A percentile compares a stretch with the other conserved stretches of the same genome.
Conservation (phyloP, 176 grass and related monocot species). For the Hordeum marinum region DNA sequence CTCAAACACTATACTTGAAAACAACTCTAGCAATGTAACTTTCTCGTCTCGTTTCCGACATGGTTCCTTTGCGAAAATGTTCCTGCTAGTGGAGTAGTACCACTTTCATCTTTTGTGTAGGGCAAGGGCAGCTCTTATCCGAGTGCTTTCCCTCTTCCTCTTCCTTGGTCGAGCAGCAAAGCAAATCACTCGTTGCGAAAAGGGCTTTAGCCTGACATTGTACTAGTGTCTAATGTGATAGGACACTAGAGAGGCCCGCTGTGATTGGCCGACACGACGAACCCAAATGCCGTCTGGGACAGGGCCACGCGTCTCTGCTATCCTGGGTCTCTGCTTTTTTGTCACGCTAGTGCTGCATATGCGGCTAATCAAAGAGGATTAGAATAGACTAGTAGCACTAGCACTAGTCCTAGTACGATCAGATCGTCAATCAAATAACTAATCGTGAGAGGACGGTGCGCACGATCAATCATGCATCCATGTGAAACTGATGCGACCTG, state of each 20-base stretch:
- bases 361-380: not conserved
- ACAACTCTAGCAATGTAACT: too few relatives aligned
- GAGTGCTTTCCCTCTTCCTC: not conserved
- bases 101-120: not conserved
- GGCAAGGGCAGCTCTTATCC: not conserved
- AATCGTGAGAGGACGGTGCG: not conserved
- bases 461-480: slow-evolving; percentile 11
- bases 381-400: not conserved
- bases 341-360: not conserved
- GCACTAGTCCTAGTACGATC: not conserved
- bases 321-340: not conserved
- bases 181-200: not conserved
- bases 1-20: not conserved
- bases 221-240: not conserved
- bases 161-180: not conserved
- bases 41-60: too few relatives aligned
- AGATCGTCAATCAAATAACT: not conserved
- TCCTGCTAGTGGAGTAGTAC: not conserved
- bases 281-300: not conserved
- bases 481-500: not conserved
- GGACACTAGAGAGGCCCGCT: too few relatives aligned
- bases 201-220: not conserved
- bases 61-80: too few relatives aligned
- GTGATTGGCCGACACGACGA: not conserved
- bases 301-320: not conserved